A percentile compares a stretch with the other conserved stretches of the same genome.
Evolutionary conservation across 768 basidiomycete species (phyloP).

Genomic region (Russula vinacea): DNA sequence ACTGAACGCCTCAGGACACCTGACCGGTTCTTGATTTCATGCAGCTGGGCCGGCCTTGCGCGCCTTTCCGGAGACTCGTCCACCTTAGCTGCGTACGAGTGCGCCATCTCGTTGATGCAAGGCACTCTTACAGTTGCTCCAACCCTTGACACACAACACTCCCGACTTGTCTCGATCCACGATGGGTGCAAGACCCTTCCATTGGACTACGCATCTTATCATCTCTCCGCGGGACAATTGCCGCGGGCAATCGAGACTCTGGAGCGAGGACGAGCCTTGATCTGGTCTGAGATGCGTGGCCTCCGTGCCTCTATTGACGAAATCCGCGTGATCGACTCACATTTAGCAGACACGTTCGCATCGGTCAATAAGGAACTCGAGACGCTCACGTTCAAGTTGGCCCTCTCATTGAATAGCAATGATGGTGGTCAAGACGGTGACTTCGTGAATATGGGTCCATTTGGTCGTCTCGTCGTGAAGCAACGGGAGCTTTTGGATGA

Average conservation of each 20-base stretch:
- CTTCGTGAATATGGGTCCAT: slow-evolving; percentile 33
- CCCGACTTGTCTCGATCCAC: neutral
- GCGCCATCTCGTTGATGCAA: neutral
- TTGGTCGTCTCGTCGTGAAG: slow-evolving; percentile 27
- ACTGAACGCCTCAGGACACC: neutral
- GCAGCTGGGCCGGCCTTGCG: neutral
- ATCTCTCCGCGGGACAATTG: neutral
- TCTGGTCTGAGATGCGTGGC: neutral
- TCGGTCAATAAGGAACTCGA: neutral
- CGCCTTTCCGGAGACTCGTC: neutral
- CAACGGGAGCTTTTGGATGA: neutral
- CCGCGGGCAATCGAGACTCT: neutral
- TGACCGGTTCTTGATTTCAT: neutral
- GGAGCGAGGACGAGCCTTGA: neutral
- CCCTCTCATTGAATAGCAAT: neutral
- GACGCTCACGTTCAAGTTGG: neutral
- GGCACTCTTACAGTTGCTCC: slow-evolving; percentile 2
- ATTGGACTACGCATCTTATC: slow-evolving; percentile 1
- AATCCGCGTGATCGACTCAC: neutral
- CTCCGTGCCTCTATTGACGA: neutral
- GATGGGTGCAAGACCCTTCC: neutral
- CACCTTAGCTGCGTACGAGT: neutral
- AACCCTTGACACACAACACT: neutral
- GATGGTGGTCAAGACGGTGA: too few relatives aligned
- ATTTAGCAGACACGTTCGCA: neutral